Evolutionary conservation across 306 rosid species (phyloP).

Genomic region (Prunus fruticosa): DNA sequence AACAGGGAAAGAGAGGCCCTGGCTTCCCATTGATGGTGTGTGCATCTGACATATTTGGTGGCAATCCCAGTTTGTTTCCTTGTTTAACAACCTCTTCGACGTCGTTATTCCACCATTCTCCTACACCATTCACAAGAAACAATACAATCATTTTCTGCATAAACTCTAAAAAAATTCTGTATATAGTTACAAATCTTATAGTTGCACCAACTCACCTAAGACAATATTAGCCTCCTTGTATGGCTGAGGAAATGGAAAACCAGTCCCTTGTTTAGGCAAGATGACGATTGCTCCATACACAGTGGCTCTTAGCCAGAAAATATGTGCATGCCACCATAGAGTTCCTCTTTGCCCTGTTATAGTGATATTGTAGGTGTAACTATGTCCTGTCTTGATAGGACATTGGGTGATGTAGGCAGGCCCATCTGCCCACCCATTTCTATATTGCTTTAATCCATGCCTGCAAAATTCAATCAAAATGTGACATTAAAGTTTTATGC

Average conservation of each 20-base stretch:
- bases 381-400: conserved; percentile 32
- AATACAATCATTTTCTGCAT: background rate
- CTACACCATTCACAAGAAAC: conserved; percentile 10
- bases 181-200: background rate
- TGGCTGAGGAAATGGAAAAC: conserved; percentile 33
- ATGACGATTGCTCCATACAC: conserved; percentile 34
- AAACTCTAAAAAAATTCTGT: background rate
- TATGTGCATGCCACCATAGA: conserved; percentile 43
- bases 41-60: conserved; percentile 37
- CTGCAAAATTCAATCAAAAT: background rate
- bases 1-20: conserved; percentile 34
- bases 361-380: conserved; percentile 23
- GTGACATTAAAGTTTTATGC: background rate
- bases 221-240: conserved; percentile 21
- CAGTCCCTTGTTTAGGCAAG: conserved; percentile 24
- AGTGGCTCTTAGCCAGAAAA: conserved; percentile 40
- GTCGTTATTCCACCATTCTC: conserved; percentile 42
- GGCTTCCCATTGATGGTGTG: conserved; percentile 41
- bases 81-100: conserved; percentile 32
- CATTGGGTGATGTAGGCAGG: conserved; percentile 40
- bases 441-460: conserved; percentile 40
- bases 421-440: conserved; percentile 47
- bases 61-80: conserved; percentile 38
- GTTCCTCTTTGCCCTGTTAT: conserved; percentile 42
- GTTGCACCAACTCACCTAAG: conserved; percentile 18